Evolutionary conservation across 2,329 filamentous ascomycete species (phyloP).

Genomic region (Diaporthe citri): DNA sequence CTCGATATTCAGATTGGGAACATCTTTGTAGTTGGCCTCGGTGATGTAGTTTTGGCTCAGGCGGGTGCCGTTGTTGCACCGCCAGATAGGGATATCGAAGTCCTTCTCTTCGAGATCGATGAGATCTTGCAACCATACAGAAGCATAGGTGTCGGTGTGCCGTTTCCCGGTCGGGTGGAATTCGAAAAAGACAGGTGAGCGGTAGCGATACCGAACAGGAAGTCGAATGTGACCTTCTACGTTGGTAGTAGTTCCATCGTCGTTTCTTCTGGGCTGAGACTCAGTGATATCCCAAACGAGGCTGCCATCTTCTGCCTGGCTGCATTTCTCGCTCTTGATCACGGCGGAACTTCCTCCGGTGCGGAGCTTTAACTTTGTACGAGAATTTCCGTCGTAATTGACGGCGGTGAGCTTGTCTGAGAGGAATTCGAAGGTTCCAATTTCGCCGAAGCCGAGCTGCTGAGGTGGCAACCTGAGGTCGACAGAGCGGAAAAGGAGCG

Average conservation of each 20-base stretch:
- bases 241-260: slow-evolving; percentile 22
- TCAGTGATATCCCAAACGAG: slow-evolving; percentile 64
- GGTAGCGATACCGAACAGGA: slow-evolving; percentile 90
- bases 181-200: slow-evolving; percentile 90
- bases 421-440: slow-evolving; percentile 92
- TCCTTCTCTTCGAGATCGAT: slow-evolving; percentile 82
- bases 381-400: slow-evolving; percentile 72
- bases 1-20: slow-evolving; percentile 81
- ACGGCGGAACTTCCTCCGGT: slow-evolving; percentile 87
- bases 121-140: slow-evolving; percentile 88
- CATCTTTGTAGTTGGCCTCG: slow-evolving; percentile 75
- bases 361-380: slow-evolving; percentile 81
- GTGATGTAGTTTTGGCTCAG: slow-evolving; percentile 95
- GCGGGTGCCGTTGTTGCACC: slow-evolving; percentile 78
- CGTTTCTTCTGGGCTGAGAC: slow-evolving; percentile 52
- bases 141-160: slow-evolving; percentile 79
- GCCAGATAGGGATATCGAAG: slow-evolving; percentile 93
- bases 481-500: slow-evolving; percentile 88
- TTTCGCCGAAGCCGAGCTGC: slow-evolving; percentile 88
- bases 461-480: slow-evolving; percentile 87
- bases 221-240: slow-evolving; percentile 66
- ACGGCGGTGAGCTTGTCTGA: slow-evolving; percentile 77
- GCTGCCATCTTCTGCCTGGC: slow-evolving; percentile 68
- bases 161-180: slow-evolving; percentile 80
- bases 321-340: slow-evolving; percentile 74